These are phyloP conservation scores for Lycium ferocissimum DNA, from an alignment of 257 asterid genomes.

Conservation along the genomic window DNA sequence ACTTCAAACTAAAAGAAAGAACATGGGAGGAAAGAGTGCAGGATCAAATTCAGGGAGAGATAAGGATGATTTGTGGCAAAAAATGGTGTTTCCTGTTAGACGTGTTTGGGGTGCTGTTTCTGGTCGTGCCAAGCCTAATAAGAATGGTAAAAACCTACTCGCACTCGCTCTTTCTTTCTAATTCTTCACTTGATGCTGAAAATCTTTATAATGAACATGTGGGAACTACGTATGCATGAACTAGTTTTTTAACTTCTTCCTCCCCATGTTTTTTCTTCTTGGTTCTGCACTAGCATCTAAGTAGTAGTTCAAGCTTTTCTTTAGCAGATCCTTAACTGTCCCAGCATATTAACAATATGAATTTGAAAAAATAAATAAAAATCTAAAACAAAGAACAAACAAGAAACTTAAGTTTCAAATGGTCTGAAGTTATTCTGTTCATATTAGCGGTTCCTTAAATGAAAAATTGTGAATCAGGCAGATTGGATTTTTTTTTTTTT, in stretches of 20 bases:
- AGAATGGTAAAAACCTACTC: constrained; percentile 53
- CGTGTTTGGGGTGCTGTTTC: constrained; percentile 72
- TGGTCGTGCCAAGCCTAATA: constrained; percentile 58
- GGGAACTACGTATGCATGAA: background rate
- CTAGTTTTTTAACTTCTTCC: background rate
- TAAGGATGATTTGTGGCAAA: constrained; percentile 73
- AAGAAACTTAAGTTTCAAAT: too few relatives aligned
- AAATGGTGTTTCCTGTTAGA: constrained; percentile 74
- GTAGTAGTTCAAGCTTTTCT: too few relatives aligned
- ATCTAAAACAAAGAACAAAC: too few relatives aligned
- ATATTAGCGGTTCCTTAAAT: too few relatives aligned
- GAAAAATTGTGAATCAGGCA: too few relatives aligned
- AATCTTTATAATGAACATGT: background rate
- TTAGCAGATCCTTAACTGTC: too few relatives aligned
- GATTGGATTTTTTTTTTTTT: background rate
- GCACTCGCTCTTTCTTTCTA: background rate
- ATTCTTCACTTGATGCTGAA: background rate
- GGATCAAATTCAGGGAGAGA: constrained; percentile 27
- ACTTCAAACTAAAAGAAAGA: too few relatives aligned
- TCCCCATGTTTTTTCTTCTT: background rate
- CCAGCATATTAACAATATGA: too few relatives aligned
- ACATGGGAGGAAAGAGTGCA: constrained; percentile 26
- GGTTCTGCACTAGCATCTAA: too few relatives aligned
- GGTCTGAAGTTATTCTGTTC: too few relatives aligned
- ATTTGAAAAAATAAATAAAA: too few relatives aligned